Evolutionary conservation across 345 rosid species (phyloP), one percentile per base, ranked within the genome.

Genomic region (Tarenaya hassleriana): DNA sequence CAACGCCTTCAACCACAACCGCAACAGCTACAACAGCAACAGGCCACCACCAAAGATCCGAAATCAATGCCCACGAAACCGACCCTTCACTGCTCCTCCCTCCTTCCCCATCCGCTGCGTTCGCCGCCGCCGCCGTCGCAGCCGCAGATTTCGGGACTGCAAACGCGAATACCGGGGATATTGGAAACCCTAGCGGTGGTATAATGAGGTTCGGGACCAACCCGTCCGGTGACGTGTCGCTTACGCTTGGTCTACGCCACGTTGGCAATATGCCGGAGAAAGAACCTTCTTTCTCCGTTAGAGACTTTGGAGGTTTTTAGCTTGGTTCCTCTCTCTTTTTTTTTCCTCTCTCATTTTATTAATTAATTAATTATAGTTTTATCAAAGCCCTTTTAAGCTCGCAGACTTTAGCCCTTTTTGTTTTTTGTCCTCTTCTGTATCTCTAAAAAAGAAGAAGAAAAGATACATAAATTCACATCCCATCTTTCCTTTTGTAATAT

Each of bases 231-330:
- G 89, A 85, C 34, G 89, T 85, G 29, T 85, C 94, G 10, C 89
- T 85, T 71, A 85, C 94, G n/a, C 69, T 85, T 60, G 94, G 94
- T 77, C 69, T 85, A 56, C 94, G 82, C 48, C 94, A 85, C 49
- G 81, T 79, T 34, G 94, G 86, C 31, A 81, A 75, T 66, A 66
- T 72, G 66, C 75, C 86, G 6, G 86, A 81, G 46, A 76, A 71
- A 40, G 58, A 42, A 10, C 65, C 63, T 35, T 57, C 84, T 37
- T 84, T 84, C 84, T 69, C 86, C 6, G 52, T 84, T 60, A 75
- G 82, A 41, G 89, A 79, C 53, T 82, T 82, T 55, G 83, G 79
- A n/a, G 72, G 74, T 58, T 82, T 76, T 53, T 85, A 43, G 73
- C 52, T 61, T n/a, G n/a, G n/a, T n/a, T n/a, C n/a, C n/a, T n/a